Evolutionary conservation across 176 grass and related monocot species (phyloP), one percentile per base, ranked within the genome.

Genomic region (Oryza glaberrima): DNA sequence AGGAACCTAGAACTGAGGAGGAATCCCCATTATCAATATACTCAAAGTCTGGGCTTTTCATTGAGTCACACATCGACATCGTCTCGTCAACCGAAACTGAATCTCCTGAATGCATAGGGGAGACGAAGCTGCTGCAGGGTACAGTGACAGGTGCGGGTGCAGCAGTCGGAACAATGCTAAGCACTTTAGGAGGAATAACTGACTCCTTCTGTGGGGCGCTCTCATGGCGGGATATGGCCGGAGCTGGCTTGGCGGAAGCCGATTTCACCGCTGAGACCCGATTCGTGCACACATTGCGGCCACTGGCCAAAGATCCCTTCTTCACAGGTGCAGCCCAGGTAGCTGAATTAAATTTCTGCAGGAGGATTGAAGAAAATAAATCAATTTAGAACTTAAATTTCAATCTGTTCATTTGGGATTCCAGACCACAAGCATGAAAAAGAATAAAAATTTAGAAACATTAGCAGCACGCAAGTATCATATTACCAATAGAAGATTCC

Each of bases 21-120:
- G 88, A 91, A 56, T 96, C 88, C 3, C 36, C 90, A 36, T 99
- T 99, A 58, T 99, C 93, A 65, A 99, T 92, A 32, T 99, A 99
- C 86, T 99, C 96, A 43, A 94, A 89, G 30, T 99, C 88, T 1
- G 93, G 96, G 88, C 96, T 99, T 80, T 89, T 99, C 91, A 99
- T 96, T 15, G 96, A 99, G 40, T 92, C 96, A 17, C 97, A 99
- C n/a, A 75, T 96, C 6, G 94, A 99, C 93, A 99, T 94, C 15
- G 96, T 99, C 65, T 94, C 96, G 32, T 94, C 91, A 25, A 73
- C 35, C 20, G 90, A 95, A 78, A 83, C 77, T 40, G 28, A 28
- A 69, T 92, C 93, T 52, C 81, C 80, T 10, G 93, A 92, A 45
- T 69, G 64, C 74, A 44, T 88, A 78, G 91, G 96, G 17, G 96